Evolutionary conservation across 1,139 yeast genomes (phyloP), one percentile per base, ranked within the genome.

Genomic region (Kurtzmaniella quercitrusa): DNA sequence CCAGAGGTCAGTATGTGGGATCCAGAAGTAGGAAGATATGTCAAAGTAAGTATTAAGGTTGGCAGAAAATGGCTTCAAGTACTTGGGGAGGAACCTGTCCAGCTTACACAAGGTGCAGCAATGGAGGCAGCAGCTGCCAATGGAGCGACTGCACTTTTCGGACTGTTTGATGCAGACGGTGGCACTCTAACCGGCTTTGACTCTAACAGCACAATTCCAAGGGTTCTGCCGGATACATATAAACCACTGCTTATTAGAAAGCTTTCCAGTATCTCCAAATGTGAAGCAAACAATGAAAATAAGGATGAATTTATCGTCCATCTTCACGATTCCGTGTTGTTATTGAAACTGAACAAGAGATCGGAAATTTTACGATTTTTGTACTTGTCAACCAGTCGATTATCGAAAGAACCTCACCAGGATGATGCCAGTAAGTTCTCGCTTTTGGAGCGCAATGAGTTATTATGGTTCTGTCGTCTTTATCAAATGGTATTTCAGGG

Each of bases 61-160:
- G 96, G 96, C 9, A 75, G 84, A 44, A 81, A 79, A 51, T 85
- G 73, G 65, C 58, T 87, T 38, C 91, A 85, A 54, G 62, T 87
- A 54, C 68, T 73, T 52, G 60, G 63, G n/a, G 63, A 60, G 39
- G 63, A 65, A 9, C 50, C 19, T 10, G 5, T 21, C 8, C 14
- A 19, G 5, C 24, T 36, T 14, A 17, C 38, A 9, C 25, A 18
- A 17, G 36, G 18, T 12, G 18, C 18, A 14, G 36, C 36, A 6
- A 16, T 16, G 16, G 18, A 31, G 10, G 36, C 36, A 8, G 36
- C 36, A 9, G 16, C 36, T 3, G 16, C 14, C 11, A 8, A 31
- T 15, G 36, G 18, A 3, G 14, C 10, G 16, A 14, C 18, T 9
- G 18, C 12, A 14, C 18, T 16, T 12, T 31, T 31, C 14, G 36